phyloP scores from a whole-genome alignment of 345 rosid species.

The Geranium brycei region DNA sequence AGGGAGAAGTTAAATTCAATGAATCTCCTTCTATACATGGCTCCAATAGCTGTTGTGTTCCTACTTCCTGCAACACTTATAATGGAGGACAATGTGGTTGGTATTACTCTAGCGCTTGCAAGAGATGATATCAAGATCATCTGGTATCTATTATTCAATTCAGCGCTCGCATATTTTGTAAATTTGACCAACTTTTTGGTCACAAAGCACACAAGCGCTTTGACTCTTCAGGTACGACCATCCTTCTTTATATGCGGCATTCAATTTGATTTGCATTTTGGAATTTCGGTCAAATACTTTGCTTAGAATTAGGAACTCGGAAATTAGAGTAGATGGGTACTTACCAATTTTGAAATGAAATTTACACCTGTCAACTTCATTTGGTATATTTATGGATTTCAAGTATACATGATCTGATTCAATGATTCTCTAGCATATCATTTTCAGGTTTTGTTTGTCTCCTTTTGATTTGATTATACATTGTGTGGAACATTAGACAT shows the following conservation, averaged over 20 bases:
- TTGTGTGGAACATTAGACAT: no score
- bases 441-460: no score
- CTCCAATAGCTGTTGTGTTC: conserved; percentile 87
- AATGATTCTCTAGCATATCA: no score
- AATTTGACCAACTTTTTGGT: conserved; percentile 97
- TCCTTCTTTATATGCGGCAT: conserved; percentile 4
- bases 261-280: not conserved
- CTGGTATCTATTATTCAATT: conserved; percentile 93
- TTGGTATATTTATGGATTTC: no score
- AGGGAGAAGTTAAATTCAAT: conserved; percentile 99
- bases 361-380: no score
- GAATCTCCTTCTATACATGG: conserved; percentile 97
- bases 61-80: conserved; percentile 87
- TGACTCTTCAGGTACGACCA: conserved; percentile 76
- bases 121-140: conserved; percentile 76
- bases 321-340: no score
- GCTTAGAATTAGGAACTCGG: no score
- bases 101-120: conserved; percentile 90
- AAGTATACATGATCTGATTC: no score
- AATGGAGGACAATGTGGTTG: conserved; percentile 92
- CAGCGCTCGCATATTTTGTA: conserved; percentile 85
- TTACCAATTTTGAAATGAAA: no score
- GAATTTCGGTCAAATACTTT: no score
- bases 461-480: no score
- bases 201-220: conserved; percentile 96